Base-by-base conservation (phyloP, 192 early-diverging fungal genomes). In the Rhizoclosmatium globosum region DNA sequence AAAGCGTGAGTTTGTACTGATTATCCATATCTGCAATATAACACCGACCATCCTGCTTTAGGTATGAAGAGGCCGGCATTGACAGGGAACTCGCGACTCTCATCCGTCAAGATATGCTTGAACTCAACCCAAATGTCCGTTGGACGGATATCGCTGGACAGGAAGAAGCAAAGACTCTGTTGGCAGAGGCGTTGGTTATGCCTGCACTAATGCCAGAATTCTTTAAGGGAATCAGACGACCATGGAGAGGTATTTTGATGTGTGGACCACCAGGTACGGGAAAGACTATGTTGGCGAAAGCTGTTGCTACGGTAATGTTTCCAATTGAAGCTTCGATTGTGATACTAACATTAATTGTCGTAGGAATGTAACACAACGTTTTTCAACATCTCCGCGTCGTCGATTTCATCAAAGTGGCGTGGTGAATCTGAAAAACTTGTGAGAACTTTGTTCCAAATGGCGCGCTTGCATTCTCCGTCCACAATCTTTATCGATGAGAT, bases 401-500 rank as follows among this genome's bases (percentile, higher is more conserved):
- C 65, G 19, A 15, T 67, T 43, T 15, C 65, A 15, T 67, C 65
- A 2, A 67, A 67, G 31, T 67, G 65, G 65, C 15, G 65, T 19
- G 65, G 84, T n/a, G 85, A 88, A 68, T 87, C 83, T 23, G 86
- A 87, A 68, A 88, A 88, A 66, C 81, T 88, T 3, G 81, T 88
- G 17, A 17, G 84, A 17, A 84, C 85, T 0, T 50, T 88, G 71
- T 88, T 88, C 71, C 82, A 88, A 44, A 68, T 89, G 39, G 88
- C 88, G 19, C 78, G 85, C 23, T 82, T 85, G 58, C 86, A 89
- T 64, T 81, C 86, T 1, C 88, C 88, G n/a, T 79, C 79, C 13
- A 89, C 85, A 21, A 88, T 89, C 31, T 89, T 89, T 71, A 61
- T 89, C 46, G 88, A 89, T 66, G 88, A 89, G 65, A 42, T 89